Conservation (phyloP, 768 basidiomycete genomes). For the Termitomyces sp. region DNA sequence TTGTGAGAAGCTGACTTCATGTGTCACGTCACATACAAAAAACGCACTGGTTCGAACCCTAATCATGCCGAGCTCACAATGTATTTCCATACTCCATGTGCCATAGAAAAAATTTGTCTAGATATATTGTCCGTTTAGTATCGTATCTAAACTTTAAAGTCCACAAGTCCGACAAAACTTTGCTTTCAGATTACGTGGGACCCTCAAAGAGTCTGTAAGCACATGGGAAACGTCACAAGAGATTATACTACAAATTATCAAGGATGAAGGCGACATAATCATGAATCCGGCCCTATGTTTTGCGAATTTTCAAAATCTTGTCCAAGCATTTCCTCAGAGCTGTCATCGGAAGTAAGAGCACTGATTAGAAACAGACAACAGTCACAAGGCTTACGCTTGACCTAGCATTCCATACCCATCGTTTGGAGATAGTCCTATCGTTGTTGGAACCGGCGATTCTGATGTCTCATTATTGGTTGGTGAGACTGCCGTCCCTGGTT, state of each 20-base stretch:
- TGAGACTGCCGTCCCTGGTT: conserved; percentile 40
- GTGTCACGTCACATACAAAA: background rate
- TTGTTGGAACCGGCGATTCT: conserved; percentile 21
- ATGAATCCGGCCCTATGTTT: conserved; percentile 24
- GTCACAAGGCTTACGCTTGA: conserved; percentile 26
- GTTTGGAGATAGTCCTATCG: conserved; percentile 52
- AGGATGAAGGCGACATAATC: background rate
- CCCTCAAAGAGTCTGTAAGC: background rate
- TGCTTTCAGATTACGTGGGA: background rate
- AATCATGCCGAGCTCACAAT: too few relatives aligned
- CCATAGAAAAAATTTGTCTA: too few relatives aligned
- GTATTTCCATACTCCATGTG: background rate
- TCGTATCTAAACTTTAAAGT: background rate
- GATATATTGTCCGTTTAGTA: background rate
- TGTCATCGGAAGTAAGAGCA: conserved; percentile 6
- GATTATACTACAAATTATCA: background rate
- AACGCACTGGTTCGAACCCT: too few relatives aligned
- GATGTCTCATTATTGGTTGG: conserved; percentile 26
- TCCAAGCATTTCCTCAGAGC: conserved; percentile 24
- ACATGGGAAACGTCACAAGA: background rate
- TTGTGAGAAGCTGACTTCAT: background rate
- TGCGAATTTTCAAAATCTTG: conserved; percentile 27
- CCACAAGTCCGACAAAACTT: background rate
- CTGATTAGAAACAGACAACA: background rate
- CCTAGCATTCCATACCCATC: conserved; percentile 54